Base-by-base conservation (phyloP, 2,329 filamentous ascomycete genomes). In the Neofusicoccum parvum region DNA sequence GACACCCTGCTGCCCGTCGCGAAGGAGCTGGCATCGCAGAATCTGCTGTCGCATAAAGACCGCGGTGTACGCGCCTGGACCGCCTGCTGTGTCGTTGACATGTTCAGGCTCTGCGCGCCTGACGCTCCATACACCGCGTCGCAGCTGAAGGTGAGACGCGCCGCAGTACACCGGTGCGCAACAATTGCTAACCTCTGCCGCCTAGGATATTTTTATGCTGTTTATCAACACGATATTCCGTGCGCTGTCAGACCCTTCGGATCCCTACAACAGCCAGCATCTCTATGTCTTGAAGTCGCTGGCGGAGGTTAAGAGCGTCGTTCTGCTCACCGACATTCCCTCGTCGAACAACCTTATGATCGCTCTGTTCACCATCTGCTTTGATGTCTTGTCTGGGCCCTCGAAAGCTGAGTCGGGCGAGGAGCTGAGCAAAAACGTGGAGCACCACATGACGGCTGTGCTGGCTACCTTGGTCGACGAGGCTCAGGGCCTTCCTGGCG, bases 181-280 rank as follows among this genome's bases (percentile, higher is more conserved):
- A 66, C 34, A 62, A 9, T 15, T 23, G 17, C 69, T 70, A 43
- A 59, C 60, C 9, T 12, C 23, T 7, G 7, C 37, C 20, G 11
- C 32, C 15, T 51, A 96, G 92, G 93, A 96, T 80, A 94, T 98
- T 75, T 99, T 98, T 81, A 90, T 89, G 34, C 87, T 97, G 68
- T 92, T 97, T 75, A 87, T 97, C 71, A 89, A 88, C 66, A 89
- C 89, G 56, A 90, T 96, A 69, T 85, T 98, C 51, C 93, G 94
- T 53, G 88, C 92, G 51, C 87, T 98, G 32, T 90, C 92, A 72
- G 90, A 97, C 72, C 92, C 94, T 12, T 89, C 89, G 45, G 90
- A 96, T 75, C 89, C 94, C 10, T 98, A 97, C 82, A 94, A 96
- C 78, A 89, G 88, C 68, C 94, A 98, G 78, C 92, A 99, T 80